A percentile compares a stretch with the other conserved stretches of the same genome.
Evolutionary conservation across 2,329 filamentous ascomycete species (phyloP).

Genomic region (Ophiostoma sp.): DNA sequence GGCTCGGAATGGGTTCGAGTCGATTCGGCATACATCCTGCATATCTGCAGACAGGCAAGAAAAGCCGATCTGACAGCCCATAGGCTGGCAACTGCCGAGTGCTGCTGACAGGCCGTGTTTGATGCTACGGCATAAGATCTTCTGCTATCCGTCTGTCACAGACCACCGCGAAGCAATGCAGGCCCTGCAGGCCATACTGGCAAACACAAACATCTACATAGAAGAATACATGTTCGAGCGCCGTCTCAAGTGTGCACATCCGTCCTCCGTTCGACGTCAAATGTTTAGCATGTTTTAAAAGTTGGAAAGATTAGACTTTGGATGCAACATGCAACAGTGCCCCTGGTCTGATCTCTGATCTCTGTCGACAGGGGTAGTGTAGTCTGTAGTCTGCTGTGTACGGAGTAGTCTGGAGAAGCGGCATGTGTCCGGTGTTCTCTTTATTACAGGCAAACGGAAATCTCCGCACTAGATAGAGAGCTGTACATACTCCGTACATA

Average conservation of each 20-base stretch:
- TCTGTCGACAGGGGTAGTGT: slow-evolving; percentile 13
- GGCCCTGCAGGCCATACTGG: too few relatives aligned
- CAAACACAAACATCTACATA: too few relatives aligned
- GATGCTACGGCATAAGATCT: background rate
- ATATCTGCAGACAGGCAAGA: background rate
- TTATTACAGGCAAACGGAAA: background rate
- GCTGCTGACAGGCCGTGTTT: too few relatives aligned
- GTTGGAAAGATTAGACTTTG: background rate
- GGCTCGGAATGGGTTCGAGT: background rate
- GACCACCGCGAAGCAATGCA: background rate
- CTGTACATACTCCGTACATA: too few relatives aligned
- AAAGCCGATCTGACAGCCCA: background rate
- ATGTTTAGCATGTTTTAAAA: background rate
- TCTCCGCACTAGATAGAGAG: background rate
- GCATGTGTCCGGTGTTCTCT: background rate
- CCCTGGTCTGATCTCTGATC: slow-evolving; percentile 14
- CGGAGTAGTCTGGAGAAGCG: background rate
- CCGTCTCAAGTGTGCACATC: slow-evolving; percentile 41
- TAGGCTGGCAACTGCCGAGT: background rate
- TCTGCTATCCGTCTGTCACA: background rate
- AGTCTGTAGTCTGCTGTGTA: too few relatives aligned
- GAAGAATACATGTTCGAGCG: slow-evolving; percentile 20
- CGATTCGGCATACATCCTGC: background rate
- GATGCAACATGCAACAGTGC: background rate
- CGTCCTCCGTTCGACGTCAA: slow-evolving; percentile 29